Percentiles rank a stretch among this genome's conserved stretches.
phyloP scores from a whole-genome alignment of 2,329 filamentous ascomycete genomes.

The Fusarium sp. region DNA sequence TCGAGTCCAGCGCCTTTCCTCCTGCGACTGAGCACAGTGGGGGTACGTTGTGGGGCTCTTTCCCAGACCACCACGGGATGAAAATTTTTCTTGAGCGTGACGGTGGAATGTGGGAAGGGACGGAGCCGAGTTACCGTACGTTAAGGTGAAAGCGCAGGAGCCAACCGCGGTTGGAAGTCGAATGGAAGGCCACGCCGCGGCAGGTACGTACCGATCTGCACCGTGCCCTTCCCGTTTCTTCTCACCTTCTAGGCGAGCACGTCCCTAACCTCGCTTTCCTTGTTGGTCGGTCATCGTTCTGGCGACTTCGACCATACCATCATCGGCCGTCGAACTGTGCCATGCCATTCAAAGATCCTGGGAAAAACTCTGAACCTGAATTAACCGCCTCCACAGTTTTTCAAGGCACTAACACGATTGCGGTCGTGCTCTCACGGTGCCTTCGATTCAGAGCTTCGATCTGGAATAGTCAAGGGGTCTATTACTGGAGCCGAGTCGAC shows the following conservation, averaged over 20 bases:
- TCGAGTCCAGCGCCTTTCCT: not conserved
- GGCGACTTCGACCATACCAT: not conserved
- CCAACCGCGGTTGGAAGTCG: constrained; percentile 11
- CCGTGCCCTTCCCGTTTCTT: not conserved
- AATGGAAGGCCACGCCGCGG: constrained; percentile 7
- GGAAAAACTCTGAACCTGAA: constrained; percentile 35
- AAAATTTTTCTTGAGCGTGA: constrained; percentile 30
- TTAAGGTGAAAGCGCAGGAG: constrained; percentile 28
- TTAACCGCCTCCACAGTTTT: constrained; percentile 14
- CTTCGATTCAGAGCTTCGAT: constrained; percentile 24
- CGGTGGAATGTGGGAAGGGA: constrained; percentile 12
- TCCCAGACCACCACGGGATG: constrained; percentile 16
- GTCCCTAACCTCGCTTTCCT: constrained; percentile 6
- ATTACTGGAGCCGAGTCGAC: constrained; percentile 19
- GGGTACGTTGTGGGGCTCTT: not conserved
- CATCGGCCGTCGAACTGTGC: not conserved
- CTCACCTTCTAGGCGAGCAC: constrained; percentile 9
- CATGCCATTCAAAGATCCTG: constrained; percentile 24
- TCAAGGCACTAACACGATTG: constrained; percentile 15
- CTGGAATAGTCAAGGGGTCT: constrained; percentile 24
- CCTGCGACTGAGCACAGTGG: constrained; percentile 32
- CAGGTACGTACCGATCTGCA: constrained; percentile 1
- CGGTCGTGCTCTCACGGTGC: constrained; percentile 9
- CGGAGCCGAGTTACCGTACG: constrained; percentile 26
- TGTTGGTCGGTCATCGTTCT: constrained; percentile 4